Base-by-base conservation (phyloP, 495 filamentous ascomycete genomes). In the Viridothelium virens region DNA sequence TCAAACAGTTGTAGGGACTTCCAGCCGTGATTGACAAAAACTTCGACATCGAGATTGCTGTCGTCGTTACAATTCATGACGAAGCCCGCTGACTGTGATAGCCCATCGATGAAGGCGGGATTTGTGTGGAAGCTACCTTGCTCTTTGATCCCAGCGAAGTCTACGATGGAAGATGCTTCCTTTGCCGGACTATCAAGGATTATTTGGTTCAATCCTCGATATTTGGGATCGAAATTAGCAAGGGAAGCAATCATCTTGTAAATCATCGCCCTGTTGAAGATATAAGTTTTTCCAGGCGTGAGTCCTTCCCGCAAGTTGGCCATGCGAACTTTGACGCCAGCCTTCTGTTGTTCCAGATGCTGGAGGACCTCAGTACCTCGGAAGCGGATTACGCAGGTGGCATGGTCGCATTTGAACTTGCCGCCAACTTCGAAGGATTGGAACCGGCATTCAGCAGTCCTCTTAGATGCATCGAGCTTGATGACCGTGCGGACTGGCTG, bases 61-160 rank as follows among this genome's bases (percentile, higher is more conserved):
- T 38, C 44, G 36, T 66, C 36, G 53, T 67, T 66, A 4, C 39
- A 34, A 41, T 73, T 73, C 38, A 73, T 61, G 31, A 73, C 59
- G 41, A 71, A 73, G 44, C 71, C 71, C 36, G 71, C 66, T 31
- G 69, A 36, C 31, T 73, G 71, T 9, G 67, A 46, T n/a, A 71
- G 36, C 1, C 44, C 64, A 59, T 73, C 71, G 16, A 68, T 41
- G 25, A 50, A 62, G 64, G 62, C 69, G 2, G 71, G 71, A 38
- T 66, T 69, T 38, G 47, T 65, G 2, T 64, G 65, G 47, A 73
- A 73, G 1, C 9, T 56, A 48, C 65, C 69, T n/a, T 64, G 62
- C 31, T 69, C 18, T 18, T 25, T n/a, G 18, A n/a, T 53, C 5
- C 11, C 48, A 5, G 11, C 11, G 18, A 53, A 53, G 11, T 53